Evolutionary conservation across 2,329 filamentous ascomycete species (phyloP).

Genomic region (Aspergillus neotritici): DNA sequence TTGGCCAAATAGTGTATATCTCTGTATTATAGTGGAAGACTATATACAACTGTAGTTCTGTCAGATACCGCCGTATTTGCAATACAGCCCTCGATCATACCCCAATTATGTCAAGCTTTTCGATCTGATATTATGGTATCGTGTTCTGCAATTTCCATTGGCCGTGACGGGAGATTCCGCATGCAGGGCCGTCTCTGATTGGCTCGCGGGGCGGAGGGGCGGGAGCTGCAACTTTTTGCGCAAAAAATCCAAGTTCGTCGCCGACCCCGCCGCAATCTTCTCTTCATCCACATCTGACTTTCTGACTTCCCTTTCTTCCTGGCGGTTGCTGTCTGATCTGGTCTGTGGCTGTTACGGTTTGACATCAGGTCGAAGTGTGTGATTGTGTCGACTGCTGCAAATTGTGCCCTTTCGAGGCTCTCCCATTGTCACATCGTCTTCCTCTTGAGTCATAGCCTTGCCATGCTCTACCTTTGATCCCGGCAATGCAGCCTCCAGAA

Average conservation of each 20-base stretch:
- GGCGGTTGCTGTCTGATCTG: background rate
- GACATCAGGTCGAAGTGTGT: too few species aligned
- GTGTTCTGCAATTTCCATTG: background rate
- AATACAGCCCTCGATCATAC: too few species aligned
- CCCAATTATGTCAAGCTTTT: too few species aligned
- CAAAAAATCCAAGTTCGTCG: slow-evolving; percentile 21
- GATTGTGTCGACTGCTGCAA: too few species aligned
- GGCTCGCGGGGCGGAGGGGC: slow-evolving; percentile 10
- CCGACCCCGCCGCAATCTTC: slow-evolving; percentile 20
- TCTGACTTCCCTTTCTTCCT: background rate
- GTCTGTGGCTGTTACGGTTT: too few species aligned
- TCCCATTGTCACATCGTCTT: slow-evolving; percentile 2
- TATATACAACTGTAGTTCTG: slow-evolving; percentile 1
- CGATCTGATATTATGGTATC: slow-evolving; percentile 1
- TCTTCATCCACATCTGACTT: slow-evolving; percentile 4
- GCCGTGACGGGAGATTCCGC: background rate
- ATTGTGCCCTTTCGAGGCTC: background rate
- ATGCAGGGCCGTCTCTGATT: slow-evolving; percentile 11
- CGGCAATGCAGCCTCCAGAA: slow-evolving; percentile 38
- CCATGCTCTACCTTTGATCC: slow-evolving; percentile 35
- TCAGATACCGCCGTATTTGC: too few species aligned
- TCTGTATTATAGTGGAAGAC: background rate
- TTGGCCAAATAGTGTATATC: slow-evolving; percentile 60
- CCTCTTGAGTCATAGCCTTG: slow-evolving; percentile 24
- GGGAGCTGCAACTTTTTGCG: slow-evolving; percentile 11